Evolutionary conservation across 495 filamentous ascomycete genomes (phyloP).

Genomic region (Annulohypoxylon nitens): DNA sequence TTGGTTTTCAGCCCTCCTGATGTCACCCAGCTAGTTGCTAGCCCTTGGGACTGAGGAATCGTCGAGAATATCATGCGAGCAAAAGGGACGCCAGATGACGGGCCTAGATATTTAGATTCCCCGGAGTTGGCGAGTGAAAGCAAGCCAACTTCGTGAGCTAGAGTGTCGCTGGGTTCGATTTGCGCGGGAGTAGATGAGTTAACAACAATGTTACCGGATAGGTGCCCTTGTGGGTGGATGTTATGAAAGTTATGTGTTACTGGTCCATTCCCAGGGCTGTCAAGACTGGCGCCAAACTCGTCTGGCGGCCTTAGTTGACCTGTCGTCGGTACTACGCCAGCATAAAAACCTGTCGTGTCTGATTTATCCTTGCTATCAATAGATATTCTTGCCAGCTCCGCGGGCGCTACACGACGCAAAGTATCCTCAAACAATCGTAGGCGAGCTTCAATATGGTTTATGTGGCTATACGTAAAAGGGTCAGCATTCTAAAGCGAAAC

Average conservation of each 20-base stretch:
- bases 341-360: constrained; percentile 5
- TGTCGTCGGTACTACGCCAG: background rate
- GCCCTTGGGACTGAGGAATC: constrained; percentile 30
- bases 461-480: constrained; percentile 1
- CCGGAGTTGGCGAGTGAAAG: constrained; percentile 35
- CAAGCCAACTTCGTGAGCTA: constrained; percentile 50
- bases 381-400: constrained; percentile 13
- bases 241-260: background rate
- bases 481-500: background rate
- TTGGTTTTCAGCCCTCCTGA: background rate
- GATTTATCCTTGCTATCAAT: background rate
- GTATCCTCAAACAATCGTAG: constrained; percentile 18
- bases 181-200: constrained; percentile 19
- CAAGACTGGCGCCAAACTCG: background rate
- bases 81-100: constrained; percentile 50
- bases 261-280: background rate
- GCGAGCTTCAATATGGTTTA: constrained; percentile 20
- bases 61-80: constrained; percentile 58
- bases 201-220: background rate
- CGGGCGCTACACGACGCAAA: constrained; percentile 19
- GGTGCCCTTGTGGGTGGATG: background rate
- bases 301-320: background rate
- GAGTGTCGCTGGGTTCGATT: constrained; percentile 39
- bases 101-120: constrained; percentile 41
- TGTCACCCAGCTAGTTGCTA: constrained; percentile 21